phyloP scores from a whole-genome alignment of 306 rosid species.

The Albizia julibrissin region DNA sequence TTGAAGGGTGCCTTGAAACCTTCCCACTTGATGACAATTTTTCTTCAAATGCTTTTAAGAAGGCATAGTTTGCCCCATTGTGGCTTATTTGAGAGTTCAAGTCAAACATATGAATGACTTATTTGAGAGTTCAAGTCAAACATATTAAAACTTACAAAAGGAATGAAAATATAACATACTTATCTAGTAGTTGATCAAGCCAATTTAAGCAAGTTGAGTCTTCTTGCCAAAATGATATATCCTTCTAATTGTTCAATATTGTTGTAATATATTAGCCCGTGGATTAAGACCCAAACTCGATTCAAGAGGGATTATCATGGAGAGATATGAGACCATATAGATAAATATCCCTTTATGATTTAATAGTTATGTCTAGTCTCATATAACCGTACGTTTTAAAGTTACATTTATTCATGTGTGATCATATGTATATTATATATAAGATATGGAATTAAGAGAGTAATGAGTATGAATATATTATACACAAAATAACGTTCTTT shows the following conservation, averaged over 20 bases:
- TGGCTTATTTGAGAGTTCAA: too few relatives aligned
- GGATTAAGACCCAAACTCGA: too few relatives aligned
- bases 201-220: constrained; percentile 40
- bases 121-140: constrained; percentile 33
- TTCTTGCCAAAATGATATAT: constrained; percentile 37
- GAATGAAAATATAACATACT: constrained; percentile 21
- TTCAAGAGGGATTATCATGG: neutral
- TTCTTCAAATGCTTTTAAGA: constrained; percentile 31
- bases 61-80: neutral
- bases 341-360: too few relatives aligned
- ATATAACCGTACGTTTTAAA: too few relatives aligned
- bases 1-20: constrained; percentile 26
- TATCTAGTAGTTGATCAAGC: constrained; percentile 36
- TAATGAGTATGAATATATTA: too few relatives aligned
- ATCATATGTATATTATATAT: too few relatives aligned
- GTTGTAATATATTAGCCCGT: neutral
- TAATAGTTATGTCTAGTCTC: too few relatives aligned
- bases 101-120: constrained; percentile 40
- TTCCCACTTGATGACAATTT: constrained; percentile 21
- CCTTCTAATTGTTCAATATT: constrained; percentile 12
- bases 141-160: constrained; percentile 42
- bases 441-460: too few relatives aligned
- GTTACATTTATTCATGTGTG: too few relatives aligned
- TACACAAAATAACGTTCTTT: too few relatives aligned
- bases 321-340: too few relatives aligned